These are phyloP conservation scores for Irpex rosettiformis DNA, from an alignment of 1,284 basidiomycete genomes.

Conservation along the genomic window DNA sequence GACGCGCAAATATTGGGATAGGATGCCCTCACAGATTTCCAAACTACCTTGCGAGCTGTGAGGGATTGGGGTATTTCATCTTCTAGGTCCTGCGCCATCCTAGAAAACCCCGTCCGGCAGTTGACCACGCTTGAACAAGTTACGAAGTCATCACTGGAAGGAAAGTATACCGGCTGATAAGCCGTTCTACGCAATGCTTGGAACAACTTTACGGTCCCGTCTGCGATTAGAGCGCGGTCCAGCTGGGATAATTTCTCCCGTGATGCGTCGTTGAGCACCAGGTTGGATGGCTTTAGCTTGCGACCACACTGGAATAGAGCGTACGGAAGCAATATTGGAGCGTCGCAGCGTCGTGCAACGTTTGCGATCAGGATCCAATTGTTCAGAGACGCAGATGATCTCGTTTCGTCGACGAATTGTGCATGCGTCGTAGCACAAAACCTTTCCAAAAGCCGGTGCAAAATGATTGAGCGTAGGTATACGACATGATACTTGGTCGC, in stretches of 20 bases:
- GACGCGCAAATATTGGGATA: slow-evolving; percentile 4
- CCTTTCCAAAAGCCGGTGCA: background rate
- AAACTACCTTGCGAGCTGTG: no score
- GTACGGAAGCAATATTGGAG: slow-evolving; percentile 10
- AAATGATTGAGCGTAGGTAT: slow-evolving; percentile 1
- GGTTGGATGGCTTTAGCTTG: background rate
- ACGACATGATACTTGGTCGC: slow-evolving; percentile 15
- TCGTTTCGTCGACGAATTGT: background rate
- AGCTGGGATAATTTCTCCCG: background rate
- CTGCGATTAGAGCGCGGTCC: background rate
- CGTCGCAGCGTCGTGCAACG: slow-evolving; percentile 9
- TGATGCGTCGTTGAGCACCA: background rate
- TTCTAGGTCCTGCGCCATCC: background rate
- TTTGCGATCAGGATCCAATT: slow-evolving; percentile 11
- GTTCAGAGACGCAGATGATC: background rate
- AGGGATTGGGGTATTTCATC: background rate
- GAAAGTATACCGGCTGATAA: background rate
- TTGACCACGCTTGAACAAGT: background rate
- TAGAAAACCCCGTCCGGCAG: background rate
- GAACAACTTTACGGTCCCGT: background rate
- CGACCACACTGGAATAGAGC: slow-evolving; percentile 11
- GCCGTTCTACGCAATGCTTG: background rate
- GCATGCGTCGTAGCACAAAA: background rate
- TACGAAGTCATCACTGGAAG: background rate
- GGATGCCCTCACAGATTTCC: background rate